Evolutionary conservation across 345 rosid species (phyloP).

Genomic region (Rhizophora apiculata): DNA sequence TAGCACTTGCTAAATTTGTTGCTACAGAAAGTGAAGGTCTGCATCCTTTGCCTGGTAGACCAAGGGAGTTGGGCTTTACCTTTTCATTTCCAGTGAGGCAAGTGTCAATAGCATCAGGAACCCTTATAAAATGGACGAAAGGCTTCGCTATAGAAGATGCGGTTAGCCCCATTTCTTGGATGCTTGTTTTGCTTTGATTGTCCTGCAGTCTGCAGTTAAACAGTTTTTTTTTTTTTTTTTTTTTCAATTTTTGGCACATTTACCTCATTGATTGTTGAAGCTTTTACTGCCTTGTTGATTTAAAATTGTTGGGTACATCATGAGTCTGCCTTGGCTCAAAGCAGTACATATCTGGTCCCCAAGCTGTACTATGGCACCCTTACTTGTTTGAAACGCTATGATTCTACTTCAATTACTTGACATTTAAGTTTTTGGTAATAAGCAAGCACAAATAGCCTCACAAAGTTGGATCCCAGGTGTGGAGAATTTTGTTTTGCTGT

Average conservation of each 20-base stretch:
- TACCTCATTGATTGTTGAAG: background rate
- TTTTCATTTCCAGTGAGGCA: constrained; percentile 96
- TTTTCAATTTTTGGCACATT: background rate
- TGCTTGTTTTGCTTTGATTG: constrained; percentile 10
- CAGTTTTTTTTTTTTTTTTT: background rate
- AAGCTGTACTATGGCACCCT: too few species aligned
- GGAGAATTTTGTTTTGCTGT: too few species aligned
- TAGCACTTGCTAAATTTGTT: constrained; percentile 75
- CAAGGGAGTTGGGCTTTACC: constrained; percentile 95
- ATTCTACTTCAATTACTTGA: too few species aligned
- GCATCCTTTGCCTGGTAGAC: constrained; percentile 54
- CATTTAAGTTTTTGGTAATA: too few species aligned
- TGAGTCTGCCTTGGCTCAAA: too few species aligned
- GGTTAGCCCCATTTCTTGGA: constrained; percentile 38
- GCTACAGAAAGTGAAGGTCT: constrained; percentile 62
- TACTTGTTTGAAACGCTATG: too few species aligned
- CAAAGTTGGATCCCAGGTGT: too few species aligned
- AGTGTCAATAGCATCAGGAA: constrained; percentile 75
- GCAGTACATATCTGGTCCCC: too few species aligned
- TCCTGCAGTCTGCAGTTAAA: background rate
- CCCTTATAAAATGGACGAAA: constrained; percentile 89
- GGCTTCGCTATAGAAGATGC: constrained; percentile 81
- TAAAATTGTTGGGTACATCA: too few species aligned
- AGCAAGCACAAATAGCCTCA: too few species aligned
- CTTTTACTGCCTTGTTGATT: too few species aligned